These are phyloP conservation scores for Spathaspora girioi DNA, from an alignment of 805 yeast genomes.

Conservation along the genomic window DNA sequence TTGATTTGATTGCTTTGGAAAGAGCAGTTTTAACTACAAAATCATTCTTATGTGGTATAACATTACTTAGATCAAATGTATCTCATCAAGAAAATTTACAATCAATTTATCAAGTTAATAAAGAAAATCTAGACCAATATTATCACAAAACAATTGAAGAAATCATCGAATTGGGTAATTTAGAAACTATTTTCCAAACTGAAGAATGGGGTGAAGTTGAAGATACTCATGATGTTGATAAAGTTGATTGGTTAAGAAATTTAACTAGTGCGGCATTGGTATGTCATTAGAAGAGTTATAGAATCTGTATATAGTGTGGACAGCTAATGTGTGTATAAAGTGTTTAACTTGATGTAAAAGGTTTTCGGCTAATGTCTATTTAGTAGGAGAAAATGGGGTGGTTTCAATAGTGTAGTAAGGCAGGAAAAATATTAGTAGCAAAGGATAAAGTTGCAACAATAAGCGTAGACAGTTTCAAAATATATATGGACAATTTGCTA, in stretches of 20 bases:
- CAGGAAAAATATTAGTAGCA: too few relatives aligned
- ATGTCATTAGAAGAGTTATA: constrained; percentile 16
- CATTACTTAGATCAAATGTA: constrained; percentile 52
- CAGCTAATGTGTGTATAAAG: neutral
- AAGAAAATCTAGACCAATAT: constrained; percentile 23
- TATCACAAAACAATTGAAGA: constrained; percentile 56
- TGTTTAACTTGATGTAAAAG: too few relatives aligned
- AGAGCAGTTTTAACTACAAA: constrained; percentile 83
- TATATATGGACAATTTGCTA: too few relatives aligned
- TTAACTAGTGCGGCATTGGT: constrained; percentile 69
- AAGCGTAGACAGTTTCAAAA: too few relatives aligned
- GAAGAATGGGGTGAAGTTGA: constrained; percentile 97
- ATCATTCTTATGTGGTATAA: constrained; percentile 79
- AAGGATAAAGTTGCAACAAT: too few relatives aligned
- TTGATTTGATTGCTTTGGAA: constrained; percentile 87
- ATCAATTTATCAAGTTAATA: constrained; percentile 33
- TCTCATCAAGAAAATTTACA: constrained; percentile 15
- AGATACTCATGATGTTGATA: constrained; percentile 97
- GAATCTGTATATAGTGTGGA: neutral
- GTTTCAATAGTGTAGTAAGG: too few relatives aligned
- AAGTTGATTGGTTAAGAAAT: constrained; percentile 80
- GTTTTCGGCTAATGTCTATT: too few relatives aligned
- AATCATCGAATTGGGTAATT: constrained; percentile 69
- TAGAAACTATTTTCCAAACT: constrained; percentile 84
- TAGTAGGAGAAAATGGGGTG: too few relatives aligned